A percentile compares a stretch with the other conserved stretches of the same genome.
phyloP scores from a whole-genome alignment of 2,329 filamentous ascomycete species.

The Pestalotiopsis sp. region DNA sequence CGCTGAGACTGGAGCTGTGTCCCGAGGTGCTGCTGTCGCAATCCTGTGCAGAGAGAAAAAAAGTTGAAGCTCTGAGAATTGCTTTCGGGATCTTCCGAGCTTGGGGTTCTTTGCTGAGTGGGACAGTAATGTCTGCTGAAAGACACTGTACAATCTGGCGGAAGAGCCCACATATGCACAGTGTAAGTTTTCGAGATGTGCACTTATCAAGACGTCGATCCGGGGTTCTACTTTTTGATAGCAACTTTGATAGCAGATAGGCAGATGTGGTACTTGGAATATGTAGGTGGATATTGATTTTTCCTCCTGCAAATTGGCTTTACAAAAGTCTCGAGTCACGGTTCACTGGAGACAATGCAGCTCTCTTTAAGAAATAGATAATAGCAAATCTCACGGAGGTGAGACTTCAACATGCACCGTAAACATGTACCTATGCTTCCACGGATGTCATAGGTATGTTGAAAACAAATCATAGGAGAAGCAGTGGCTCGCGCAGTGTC shows the following conservation, averaged over 20 bases:
- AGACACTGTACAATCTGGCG: not conserved
- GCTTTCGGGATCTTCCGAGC: constrained; percentile 9
- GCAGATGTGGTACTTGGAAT: not conserved
- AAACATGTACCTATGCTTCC: too few relatives aligned
- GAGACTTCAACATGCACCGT: too few relatives aligned
- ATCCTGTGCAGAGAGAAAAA: not conserved
- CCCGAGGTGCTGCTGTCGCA: not conserved
- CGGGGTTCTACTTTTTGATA: not conserved
- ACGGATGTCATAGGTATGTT: too few relatives aligned
- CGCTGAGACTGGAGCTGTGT: not conserved
- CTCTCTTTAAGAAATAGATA: too few relatives aligned
- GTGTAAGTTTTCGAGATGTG: not conserved
- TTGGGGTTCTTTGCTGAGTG: not conserved
- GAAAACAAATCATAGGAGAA: too few relatives aligned
- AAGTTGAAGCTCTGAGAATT: constrained; percentile 4
- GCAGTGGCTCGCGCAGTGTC: too few relatives aligned
- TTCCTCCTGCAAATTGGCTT: too few relatives aligned
- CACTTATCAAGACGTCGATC: not conserved
- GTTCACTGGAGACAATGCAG: too few relatives aligned
- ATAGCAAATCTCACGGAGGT: too few relatives aligned
- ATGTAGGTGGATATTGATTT: not conserved
- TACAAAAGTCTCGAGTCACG: too few relatives aligned
- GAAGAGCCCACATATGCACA: not conserved
- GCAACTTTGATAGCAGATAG: not conserved
- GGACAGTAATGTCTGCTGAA: not conserved